A percentile compares a stretch with the other conserved stretches of the same genome.
phyloP scores from a whole-genome alignment of 306 rosid genomes.

The Trifolium subterraneum region DNA sequence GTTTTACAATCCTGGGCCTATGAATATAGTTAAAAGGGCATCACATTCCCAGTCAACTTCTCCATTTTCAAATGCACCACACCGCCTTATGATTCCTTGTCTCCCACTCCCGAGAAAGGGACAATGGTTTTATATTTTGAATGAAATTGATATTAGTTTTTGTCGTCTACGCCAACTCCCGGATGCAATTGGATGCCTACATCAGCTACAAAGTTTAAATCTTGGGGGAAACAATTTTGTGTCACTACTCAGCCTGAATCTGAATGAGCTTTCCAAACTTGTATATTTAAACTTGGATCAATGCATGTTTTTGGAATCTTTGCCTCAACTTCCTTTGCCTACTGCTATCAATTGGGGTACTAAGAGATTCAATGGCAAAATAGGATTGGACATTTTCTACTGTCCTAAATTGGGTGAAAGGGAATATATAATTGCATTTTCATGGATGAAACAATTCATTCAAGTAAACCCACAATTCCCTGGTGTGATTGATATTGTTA shows the following conservation, averaged over 20 bases:
- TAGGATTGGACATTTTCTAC: background rate
- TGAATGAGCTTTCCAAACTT: too few species aligned
- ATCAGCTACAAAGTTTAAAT: too few species aligned
- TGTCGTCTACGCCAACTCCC: background rate
- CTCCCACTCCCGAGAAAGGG: accelerated
- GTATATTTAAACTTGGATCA: too few species aligned
- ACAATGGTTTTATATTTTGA: too few species aligned
- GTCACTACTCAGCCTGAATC: too few species aligned
- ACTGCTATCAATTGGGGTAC: too few species aligned
- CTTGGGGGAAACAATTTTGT: too few species aligned
- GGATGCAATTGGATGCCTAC: too few species aligned
- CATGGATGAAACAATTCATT: background rate
- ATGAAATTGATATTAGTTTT: background rate
- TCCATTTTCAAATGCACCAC: background rate
- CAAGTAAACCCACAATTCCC: background rate
- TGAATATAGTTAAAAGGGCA: too few species aligned
- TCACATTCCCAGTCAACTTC: background rate
- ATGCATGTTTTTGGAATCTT: too few species aligned
- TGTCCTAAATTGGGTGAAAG: background rate
- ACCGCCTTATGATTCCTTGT: background rate
- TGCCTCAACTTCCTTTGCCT: too few species aligned
- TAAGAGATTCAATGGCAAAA: accelerated
- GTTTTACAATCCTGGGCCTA: background rate
- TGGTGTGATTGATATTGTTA: background rate
- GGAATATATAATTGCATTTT: background rate